phyloP scores from a whole-genome alignment of 176 grass and related monocot genomes.

The Avena atlantica region DNA sequence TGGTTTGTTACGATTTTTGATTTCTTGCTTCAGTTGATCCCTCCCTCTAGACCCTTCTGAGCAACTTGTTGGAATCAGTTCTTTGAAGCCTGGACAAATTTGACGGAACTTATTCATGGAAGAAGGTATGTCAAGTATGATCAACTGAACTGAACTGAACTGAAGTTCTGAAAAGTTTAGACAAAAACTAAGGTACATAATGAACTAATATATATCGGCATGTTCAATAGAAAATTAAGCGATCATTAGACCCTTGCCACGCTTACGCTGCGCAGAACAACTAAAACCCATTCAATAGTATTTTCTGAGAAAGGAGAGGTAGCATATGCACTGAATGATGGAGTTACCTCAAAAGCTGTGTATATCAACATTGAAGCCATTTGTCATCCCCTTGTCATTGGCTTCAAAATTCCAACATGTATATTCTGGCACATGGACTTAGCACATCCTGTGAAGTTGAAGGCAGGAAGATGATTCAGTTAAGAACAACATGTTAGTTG shows the following conservation, averaged over 20 bases:
- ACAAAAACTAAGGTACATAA: too few species aligned
- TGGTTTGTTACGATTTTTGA: constrained; percentile 51
- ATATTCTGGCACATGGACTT: neutral
- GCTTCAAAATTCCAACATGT: neutral
- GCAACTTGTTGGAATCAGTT: constrained; percentile 85
- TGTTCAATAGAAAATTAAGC: too few species aligned
- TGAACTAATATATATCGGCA: too few species aligned
- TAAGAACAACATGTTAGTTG: neutral
- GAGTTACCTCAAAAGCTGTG: neutral
- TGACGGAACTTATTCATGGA: constrained; percentile 74
- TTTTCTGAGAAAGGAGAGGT: neutral
- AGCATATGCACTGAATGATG: neutral
- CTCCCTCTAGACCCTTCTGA: constrained; percentile 78
- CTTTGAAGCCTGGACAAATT: constrained; percentile 68
- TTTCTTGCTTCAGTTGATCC: constrained; percentile 55
- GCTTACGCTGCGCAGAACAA: neutral
- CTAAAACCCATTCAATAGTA: neutral
- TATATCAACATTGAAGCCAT: neutral
- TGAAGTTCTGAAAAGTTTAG: too few species aligned
- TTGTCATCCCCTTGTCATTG: neutral
- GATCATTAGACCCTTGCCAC: neutral
- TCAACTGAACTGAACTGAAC: too few species aligned
- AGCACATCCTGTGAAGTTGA: neutral
- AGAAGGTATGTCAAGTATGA: neutral
- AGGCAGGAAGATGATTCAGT: neutral